A percentile compares a stretch with the other conserved stretches of the same genome.
Conservation (phyloP, 2,329 filamentous ascomycete species). For the Akanthomyces lecanii region DNA sequence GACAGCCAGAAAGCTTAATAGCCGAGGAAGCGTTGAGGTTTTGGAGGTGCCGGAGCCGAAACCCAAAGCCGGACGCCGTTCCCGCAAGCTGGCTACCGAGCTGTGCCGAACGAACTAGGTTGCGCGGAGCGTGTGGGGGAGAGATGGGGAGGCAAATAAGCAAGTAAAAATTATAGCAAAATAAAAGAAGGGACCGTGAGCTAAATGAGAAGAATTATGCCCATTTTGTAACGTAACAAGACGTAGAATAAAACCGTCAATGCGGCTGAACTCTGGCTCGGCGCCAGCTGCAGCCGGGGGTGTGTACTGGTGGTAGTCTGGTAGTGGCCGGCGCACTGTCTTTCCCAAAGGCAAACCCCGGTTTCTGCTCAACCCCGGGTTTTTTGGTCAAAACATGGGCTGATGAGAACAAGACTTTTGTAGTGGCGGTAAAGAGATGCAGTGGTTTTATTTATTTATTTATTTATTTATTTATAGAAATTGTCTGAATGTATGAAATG, state of each 20-base stretch:
- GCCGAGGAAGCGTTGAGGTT: conserved; percentile 10
- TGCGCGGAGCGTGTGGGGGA: neutral
- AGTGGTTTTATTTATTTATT: no score
- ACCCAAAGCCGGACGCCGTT: conserved; percentile 7
- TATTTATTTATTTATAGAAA: no score
- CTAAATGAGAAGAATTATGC: neutral
- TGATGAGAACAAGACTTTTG: no score
- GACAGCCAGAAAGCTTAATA: neutral
- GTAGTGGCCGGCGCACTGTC: neutral
- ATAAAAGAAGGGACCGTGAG: neutral
- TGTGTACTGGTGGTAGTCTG: neutral
- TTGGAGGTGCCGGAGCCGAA: conserved; percentile 10
- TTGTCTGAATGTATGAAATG: no score
- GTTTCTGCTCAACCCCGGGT: neutral
- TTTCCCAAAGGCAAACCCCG: neutral
- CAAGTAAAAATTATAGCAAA: neutral
- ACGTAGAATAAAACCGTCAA: neutral
- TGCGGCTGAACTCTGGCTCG: neutral
- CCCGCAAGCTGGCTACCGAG: conserved; percentile 1
- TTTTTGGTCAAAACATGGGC: neutral
- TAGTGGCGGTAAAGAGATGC: no score
- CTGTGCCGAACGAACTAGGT: neutral
- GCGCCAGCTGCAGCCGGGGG: neutral
- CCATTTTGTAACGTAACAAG: neutral
- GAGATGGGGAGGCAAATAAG: neutral